Percentiles rank a stretch among this genome's conserved stretches.
These are phyloP conservation scores for Agroathelia rolfsii DNA, from an alignment of 1,284 basidiomycete species.

Conservation along the genomic window DNA sequence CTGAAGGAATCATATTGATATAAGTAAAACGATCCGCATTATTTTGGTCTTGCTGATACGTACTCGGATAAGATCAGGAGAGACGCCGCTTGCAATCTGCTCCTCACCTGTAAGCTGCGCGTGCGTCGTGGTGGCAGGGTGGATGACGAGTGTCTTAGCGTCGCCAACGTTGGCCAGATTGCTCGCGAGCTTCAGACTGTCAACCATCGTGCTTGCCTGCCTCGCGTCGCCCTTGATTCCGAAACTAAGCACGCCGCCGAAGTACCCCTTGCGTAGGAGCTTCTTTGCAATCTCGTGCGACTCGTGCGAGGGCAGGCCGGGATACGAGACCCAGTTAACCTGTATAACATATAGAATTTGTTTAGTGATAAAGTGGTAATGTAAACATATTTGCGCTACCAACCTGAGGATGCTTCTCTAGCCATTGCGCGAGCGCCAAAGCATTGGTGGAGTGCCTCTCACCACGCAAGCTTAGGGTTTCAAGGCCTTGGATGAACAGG, in stretches of 20 bases:
- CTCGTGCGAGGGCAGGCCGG: conserved; percentile 40
- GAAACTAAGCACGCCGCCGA: conserved; percentile 52
- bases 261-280: conserved; percentile 29
- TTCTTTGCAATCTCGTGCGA: conserved; percentile 36
- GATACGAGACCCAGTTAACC: conserved; percentile 51
- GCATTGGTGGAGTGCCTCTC: conserved; percentile 48
- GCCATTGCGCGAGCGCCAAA: conserved; percentile 37
- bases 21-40: background rate
- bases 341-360: no score
- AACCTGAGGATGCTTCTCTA: conserved; percentile 14
- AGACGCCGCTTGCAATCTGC: conserved; percentile 43
- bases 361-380: conserved; percentile 42
- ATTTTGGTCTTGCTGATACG: conserved; percentile 12
- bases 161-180: conserved; percentile 49
- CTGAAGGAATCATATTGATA: conserved; percentile 16
- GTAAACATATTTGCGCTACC: conserved; percentile 20
- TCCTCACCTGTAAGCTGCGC: conserved; percentile 45
- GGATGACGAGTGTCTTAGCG: conserved; percentile 45
- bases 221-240: conserved; percentile 45
- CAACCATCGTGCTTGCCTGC: conserved; percentile 46
- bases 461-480: conserved; percentile 52
- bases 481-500: conserved; percentile 48
- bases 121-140: conserved; percentile 52
- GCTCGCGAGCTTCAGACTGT: conserved; percentile 45
- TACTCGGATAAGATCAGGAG: conserved; percentile 51